A percentile compares a stretch with the other conserved stretches of the same genome.
Evolutionary conservation across 352 stramenopile species (phyloP).

Genomic region (Phytophthora pini): DNA sequence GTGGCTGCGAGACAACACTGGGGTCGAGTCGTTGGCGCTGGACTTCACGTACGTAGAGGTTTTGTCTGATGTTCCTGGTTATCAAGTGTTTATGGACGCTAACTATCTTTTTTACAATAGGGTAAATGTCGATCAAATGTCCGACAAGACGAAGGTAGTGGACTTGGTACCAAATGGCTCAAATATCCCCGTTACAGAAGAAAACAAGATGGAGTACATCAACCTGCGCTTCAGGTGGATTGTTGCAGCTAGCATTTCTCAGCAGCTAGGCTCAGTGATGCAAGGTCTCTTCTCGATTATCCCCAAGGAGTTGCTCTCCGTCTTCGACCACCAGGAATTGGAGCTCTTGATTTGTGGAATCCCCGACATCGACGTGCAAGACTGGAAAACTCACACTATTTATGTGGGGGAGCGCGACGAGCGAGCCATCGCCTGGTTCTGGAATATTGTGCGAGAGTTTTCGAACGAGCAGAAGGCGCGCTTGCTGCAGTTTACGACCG

Average conservation of each 20-base stretch:
- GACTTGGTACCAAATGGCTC: constrained; percentile 96
- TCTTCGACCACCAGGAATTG: constrained; percentile 98
- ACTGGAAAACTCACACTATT: constrained; percentile 97
- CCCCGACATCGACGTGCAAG: constrained; percentile 96
- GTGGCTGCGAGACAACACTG: constrained; percentile 82
- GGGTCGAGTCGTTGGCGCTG: constrained; percentile 78
- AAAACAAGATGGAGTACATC: constrained; percentile 98
- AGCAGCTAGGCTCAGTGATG: constrained; percentile 94
- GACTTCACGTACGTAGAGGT: constrained; percentile 77
- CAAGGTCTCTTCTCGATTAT: constrained; percentile 98
- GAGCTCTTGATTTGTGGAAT: constrained; percentile 98
- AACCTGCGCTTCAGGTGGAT: constrained; percentile 91
- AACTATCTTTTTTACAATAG: constrained; percentile 36
- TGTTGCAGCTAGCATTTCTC: constrained; percentile 77
- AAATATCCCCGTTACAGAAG: constrained; percentile 95
- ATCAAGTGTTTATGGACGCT: constrained; percentile 1
- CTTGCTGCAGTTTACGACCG: constrained; percentile 98
- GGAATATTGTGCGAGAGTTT: constrained; percentile 95
- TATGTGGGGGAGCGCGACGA: constrained; percentile 90
- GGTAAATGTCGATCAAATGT: constrained; percentile 76
- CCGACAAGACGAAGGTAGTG: constrained; percentile 86
- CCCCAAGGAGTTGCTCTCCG: constrained; percentile 91
- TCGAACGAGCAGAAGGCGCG: constrained; percentile 95
- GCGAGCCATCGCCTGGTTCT: constrained; percentile 97
- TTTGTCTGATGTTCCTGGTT: background rate